phyloP scores from a whole-genome alignment of 805 yeast genomes.

The Yarrowia divulgata region DNA sequence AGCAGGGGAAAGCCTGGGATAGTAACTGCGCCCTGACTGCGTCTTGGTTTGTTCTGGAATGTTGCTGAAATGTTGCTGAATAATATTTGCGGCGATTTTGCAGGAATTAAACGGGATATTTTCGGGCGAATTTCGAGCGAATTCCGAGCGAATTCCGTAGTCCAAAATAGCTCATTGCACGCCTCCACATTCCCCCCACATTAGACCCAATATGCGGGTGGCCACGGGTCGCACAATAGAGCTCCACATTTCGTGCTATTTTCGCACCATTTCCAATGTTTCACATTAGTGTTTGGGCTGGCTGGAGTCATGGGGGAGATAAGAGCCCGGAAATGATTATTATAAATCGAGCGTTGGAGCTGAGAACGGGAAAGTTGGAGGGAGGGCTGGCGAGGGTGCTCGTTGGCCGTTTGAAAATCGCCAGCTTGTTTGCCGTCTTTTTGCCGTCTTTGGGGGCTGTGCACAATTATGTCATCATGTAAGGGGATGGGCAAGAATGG shows the following conservation, averaged over 20 bases:
- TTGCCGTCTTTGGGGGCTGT: not conserved
- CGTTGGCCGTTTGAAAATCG: no score
- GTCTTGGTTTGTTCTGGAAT: no score
- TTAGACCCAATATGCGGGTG: not conserved
- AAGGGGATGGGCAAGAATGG: conserved; percentile 7
- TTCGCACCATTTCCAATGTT: conserved; percentile 6
- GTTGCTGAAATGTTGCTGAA: no score
- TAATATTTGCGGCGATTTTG: no score
- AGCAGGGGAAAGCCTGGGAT: no score
- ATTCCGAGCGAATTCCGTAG: no score
- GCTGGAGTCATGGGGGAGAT: not conserved
- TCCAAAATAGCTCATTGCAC: no score
- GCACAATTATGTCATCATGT: not conserved
- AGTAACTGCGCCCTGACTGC: no score
- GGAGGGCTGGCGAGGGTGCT: not conserved
- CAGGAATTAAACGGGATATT: no score
- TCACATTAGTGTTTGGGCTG: conserved; percentile 24
- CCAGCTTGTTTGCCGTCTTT: not conserved
- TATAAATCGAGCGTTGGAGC: not conserved
- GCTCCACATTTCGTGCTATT: not conserved
- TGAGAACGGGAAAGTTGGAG: not conserved
- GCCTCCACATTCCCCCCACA: not conserved
- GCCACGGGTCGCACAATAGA: no score
- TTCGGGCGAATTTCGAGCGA: no score
- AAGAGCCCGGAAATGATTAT: not conserved